These are phyloP conservation scores for Euphorbia lathyris DNA, from an alignment of 345 rosid species.

Conservation along the genomic window DNA sequence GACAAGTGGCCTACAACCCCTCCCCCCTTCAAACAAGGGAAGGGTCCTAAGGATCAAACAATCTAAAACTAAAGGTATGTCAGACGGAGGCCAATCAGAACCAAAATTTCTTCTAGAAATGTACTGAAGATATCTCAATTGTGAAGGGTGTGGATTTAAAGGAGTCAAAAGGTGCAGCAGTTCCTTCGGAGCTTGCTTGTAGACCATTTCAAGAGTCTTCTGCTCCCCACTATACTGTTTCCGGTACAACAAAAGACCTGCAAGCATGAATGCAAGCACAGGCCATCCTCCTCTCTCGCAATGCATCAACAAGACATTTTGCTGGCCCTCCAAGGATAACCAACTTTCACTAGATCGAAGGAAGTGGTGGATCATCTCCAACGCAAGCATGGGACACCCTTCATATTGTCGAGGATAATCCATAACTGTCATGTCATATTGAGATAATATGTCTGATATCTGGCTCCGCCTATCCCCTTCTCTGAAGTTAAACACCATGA, in stretches of 20 bases:
- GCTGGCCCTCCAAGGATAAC: constrained; percentile 89
- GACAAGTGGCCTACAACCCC: constrained; percentile 82
- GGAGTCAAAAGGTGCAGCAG: constrained; percentile 79
- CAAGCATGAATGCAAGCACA: constrained; percentile 93
- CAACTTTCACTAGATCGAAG: constrained; percentile 93
- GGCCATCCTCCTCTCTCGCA: constrained; percentile 99
- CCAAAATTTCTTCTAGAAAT: constrained; percentile 86
- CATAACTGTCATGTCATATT: constrained; percentile 96
- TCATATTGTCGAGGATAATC: constrained; percentile 95
- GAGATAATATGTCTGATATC: constrained; percentile 76
- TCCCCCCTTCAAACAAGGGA: constrained; percentile 67
- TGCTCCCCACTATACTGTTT: constrained; percentile 90
- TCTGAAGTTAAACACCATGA: constrained; percentile 96
- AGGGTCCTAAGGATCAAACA: constrained; percentile 79
- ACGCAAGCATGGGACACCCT: constrained; percentile 77
- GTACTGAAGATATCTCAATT: constrained; percentile 93
- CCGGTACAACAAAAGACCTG: constrained; percentile 79
- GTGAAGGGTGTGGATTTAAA: constrained; percentile 90
- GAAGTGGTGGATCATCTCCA: constrained; percentile 95
- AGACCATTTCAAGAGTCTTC: constrained; percentile 97
- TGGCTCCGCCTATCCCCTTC: constrained; percentile 93
- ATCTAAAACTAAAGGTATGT: constrained; percentile 80
- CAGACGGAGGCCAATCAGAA: constrained; percentile 95
- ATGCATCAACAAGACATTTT: constrained; percentile 90
- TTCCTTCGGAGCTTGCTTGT: constrained; percentile 96